Evolutionary conservation across 768 basidiomycete species (phyloP), one percentile per base, ranked within the genome.

Genomic region (Lactifluus hygrophoroides): DNA sequence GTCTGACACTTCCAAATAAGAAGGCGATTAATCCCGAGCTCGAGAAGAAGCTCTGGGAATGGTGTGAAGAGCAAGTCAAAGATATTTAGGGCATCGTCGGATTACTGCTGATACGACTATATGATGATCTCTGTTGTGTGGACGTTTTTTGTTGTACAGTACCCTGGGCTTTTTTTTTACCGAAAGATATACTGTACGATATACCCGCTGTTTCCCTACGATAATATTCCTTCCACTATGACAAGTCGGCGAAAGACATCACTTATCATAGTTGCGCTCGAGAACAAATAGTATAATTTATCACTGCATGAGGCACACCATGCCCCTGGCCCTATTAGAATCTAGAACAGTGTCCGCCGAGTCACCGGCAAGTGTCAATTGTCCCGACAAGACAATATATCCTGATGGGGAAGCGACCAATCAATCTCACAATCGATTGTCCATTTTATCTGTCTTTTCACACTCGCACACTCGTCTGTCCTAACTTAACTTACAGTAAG

Each of bases 51-150:
- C 19, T 57, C 19, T 44, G 49, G 42, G 34, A 51, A 1, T 51
- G 56, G 49, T 51, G 49, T 5, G 56, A 57, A 28, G 56, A 45
- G 2, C 42, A 45, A 13, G 42, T 57, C 32, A 37, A 45, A 27
- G 48, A 43, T 21, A 38, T 48, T 5, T 43, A 23, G n/a, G 10
- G 5, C 6, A 13, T 11, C 40, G 9, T 8, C 17, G 5, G 17
- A n/a, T 17, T 38, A 32, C n/a, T n/a, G n/a, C n/a, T n/a, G 32
- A 10, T 32, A 32, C 32, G 32, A 32, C 10, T 13, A 35, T 35
- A 4, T 35, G 14, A 10, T 35, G 35, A 35, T 5, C 11, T 35
- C 11, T 35, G 35, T 42, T n/a, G 13, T 42, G 8, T 42, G 9
- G 8, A 43, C 19, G 13, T 14, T 21, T 43, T 23, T 6, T 42